Percentiles rank a stretch among this genome's conserved stretches.
These are phyloP conservation scores for Amaranthus cruentus DNA, from an alignment of 148 eudicot species.

Conservation along the genomic window DNA sequence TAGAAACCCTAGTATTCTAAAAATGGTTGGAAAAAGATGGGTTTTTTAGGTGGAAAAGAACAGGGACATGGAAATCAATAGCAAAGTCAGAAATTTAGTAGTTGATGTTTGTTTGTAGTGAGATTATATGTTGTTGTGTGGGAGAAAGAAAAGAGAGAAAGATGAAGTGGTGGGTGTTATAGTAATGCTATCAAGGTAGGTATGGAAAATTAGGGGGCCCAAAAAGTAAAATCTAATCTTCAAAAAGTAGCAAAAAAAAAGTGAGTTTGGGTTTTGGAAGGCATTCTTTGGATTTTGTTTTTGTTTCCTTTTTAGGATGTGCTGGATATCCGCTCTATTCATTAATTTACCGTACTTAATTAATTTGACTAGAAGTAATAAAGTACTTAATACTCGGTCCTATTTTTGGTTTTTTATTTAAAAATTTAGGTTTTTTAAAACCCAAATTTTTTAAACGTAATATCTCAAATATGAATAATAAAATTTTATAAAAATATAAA, in stretches of 20 bases:
- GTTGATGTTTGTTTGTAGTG: neutral
- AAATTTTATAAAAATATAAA: too few species aligned
- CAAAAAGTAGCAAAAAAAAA: too few species aligned
- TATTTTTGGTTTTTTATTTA: too few species aligned
- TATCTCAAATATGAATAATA: too few species aligned
- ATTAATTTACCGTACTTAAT: neutral
- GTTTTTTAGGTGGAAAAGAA: constrained; percentile 3
- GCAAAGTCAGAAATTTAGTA: neutral
- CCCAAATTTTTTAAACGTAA: too few species aligned
- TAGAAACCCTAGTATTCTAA: constrained; percentile 26
- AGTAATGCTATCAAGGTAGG: constrained; percentile 42
- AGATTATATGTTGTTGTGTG: constrained; percentile 7
- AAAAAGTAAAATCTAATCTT: constrained; percentile 18
- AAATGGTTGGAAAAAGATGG: constrained; percentile 15
- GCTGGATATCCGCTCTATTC: constrained; percentile 13
- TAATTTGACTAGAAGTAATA: too few species aligned
- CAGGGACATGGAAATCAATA: constrained; percentile 11
- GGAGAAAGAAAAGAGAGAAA: constrained; percentile 6
- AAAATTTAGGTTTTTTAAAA: too few species aligned
- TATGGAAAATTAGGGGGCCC: constrained; percentile 19
- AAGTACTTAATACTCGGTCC: too few species aligned
- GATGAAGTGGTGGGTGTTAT: constrained; percentile 20
- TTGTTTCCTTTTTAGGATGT: constrained; percentile 10
- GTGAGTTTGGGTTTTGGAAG: constrained; percentile 21
- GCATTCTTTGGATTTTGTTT: constrained; percentile 4